Base-by-base conservation (phyloP, 2,329 filamentous ascomycete genomes). In the Metarhizium sp. region DNA sequence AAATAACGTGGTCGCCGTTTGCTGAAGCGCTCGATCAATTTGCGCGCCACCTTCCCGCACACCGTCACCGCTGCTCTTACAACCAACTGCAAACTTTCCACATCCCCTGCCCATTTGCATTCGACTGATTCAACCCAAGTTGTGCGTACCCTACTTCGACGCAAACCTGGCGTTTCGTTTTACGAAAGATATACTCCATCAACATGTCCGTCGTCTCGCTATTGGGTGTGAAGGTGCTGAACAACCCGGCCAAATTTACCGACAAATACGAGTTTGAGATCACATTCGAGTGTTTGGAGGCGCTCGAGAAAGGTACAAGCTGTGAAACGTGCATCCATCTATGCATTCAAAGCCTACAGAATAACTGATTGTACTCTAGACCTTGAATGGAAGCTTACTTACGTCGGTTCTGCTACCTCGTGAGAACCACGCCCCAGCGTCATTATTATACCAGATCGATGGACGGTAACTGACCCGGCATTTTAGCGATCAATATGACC, bases 351-450 rank as follows among this genome's bases (percentile, higher is more conserved):
- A 48, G 5, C 10, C 18, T 11, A 18, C 18, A 30, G 25, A 6
- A 14, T 4, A 30, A 1, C 54, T 56, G 43, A 56, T 16, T 14
- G 16, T 14, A 20, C 52, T 48, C 38, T 66, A 95, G 94, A 99
- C 75, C 85, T 99, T 59, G 94, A 99, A 75, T 99, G 94, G 94
- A 99, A 99, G 75, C 80, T 99, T 66, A 99, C 91, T 71, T 99
- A 99, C 66, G 94, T 99, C 69, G 95, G 94, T 67, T 99, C 94
- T 64, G 94, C 95, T 60, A 97, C 92, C 56, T 96, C 90, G 88
- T 95, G 79, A 78, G 88, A 80, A 62, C 55, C 49, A 53, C 56
- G 50, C 49, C 53, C 53, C 57, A 61, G 60, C 57, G 54, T 58
- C 59, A 59, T 32, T 58, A 47, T 42, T 25, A 20, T 6, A 18